Base-by-base conservation (phyloP, 345 rosid genomes). In the Jatropha curcas region DNA sequence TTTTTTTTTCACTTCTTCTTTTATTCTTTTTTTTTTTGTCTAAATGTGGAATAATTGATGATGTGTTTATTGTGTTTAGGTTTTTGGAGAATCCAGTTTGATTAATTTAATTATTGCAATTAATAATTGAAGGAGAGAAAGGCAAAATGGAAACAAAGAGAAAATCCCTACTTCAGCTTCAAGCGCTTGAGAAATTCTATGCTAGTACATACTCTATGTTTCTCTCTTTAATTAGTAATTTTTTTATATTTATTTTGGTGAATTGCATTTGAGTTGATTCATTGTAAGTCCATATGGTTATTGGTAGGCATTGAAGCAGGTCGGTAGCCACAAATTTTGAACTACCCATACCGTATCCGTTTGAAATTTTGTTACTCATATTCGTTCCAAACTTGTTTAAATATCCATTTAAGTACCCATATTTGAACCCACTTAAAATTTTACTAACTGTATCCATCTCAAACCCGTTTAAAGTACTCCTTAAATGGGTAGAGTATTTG, bases 121-220 rank as follows among this genome's bases (percentile, higher is more conserved):
- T 41, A 19, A 24, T 33, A 14, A 34, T 62, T 16, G 45, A 43
- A 62, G 52, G 27, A 19, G 11, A 9, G 17, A 60, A 17, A 2
- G 5, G 28, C 11, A 11, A n/a, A 20, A 68, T 75, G 74, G 84
- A 84, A 50, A 84, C 79, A 83, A 90, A 85, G 90, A 92, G 84
- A 80, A 92, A 95, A 83, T 83, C 97, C n/a, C 82, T 86, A 24
- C 76, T 68, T 50, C 98, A 90, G 84, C 86, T 87, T 82, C 78
- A 85, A 79, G 87, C 91, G 56, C 96, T 95, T 45, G 89, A 87
- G 79, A 71, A 74, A 56, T 83, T 86, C 70, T 94, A 87, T 81
- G 80, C 83, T 56, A 90, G 98, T 92, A 33, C 7, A 4, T 20
- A 22, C 24, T 50, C 1, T 20, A 2, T 20, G 30, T 43, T 72